Evolutionary conservation across 192 early-diverging fungal species (phyloP), one percentile per base, ranked within the genome.

Genomic region (Linnemannia schmuckeri): DNA sequence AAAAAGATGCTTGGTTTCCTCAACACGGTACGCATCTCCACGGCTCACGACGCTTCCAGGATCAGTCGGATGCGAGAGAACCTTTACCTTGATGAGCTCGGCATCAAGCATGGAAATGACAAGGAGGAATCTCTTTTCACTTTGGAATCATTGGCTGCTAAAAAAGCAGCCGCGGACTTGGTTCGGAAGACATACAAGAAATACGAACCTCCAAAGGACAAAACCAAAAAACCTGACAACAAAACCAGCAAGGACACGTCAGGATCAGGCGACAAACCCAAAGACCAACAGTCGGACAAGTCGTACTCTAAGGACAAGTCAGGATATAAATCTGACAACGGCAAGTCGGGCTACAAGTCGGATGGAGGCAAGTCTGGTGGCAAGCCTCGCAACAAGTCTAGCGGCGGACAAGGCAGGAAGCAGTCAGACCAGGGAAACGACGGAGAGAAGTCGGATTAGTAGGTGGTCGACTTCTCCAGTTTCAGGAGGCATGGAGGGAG

Each of bases 41-140:
- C 47, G 20, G 15, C 47, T 0, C 27, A 75, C 9, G 74, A 75
- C 74, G 49, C 49, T 22, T 57, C 52, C 22, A 35, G 33, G 37
- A 57, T 75, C 74, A 75, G 54, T 41, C n/a, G 33, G 18, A 61
- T 75, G 74, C 54, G 74, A 18, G 20, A 40, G 33, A 75, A 57
- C 7, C 17, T 75, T 35, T 75, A 75, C 27, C 30, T 33, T 24
- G 72, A 74, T 22, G 49, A 46, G 6, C 73, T 75, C 49, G 46
- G 33, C 73, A 49, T 75, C 73, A 75, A 55, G 49, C 49, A 37
- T 37, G 37, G 37, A 1, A 55, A 75, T 12, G 47, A 55, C 10
- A 75, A 37, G 49, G 73, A 75, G 30, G 47, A 55, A 10, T 30
- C 49, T 27, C 73, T n/a, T 75, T 18, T 22, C 37, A 49, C 73